A percentile compares a stretch with the other conserved stretches of the same genome.
Conservation (phyloP, 2,329 filamentous ascomycete species). For the Stylonectria norvegica region DNA sequence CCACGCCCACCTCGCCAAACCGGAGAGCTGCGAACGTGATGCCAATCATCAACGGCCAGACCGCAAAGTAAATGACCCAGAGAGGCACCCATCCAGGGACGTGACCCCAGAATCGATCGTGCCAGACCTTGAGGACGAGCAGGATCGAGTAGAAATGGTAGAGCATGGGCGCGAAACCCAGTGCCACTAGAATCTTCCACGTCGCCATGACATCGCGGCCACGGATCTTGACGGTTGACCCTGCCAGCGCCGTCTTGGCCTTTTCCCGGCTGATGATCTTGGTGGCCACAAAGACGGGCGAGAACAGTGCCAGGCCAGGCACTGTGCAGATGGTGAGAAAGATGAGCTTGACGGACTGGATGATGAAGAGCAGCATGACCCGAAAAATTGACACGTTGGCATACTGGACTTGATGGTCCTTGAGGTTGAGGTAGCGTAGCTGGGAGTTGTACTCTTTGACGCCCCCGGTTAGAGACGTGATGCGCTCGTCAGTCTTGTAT, state of each 20-base stretch:
- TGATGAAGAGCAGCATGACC: slow-evolving; percentile 73
- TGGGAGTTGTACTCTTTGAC: slow-evolving; percentile 85
- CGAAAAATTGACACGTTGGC: slow-evolving; percentile 75
- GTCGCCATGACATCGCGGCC: slow-evolving; percentile 88
- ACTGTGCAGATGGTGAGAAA: slow-evolving; percentile 77
- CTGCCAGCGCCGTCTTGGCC: slow-evolving; percentile 77
- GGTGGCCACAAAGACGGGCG: slow-evolving; percentile 79
- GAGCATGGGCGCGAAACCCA: slow-evolving; percentile 76
- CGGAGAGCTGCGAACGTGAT: slow-evolving; percentile 91
- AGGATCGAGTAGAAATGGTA: slow-evolving; percentile 78
- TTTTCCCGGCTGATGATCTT: slow-evolving; percentile 80
- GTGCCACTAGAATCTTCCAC: slow-evolving; percentile 87
- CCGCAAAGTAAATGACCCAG: slow-evolving; percentile 70
- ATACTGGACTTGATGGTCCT: slow-evolving; percentile 93
- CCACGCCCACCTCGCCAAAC: slow-evolving; percentile 98
- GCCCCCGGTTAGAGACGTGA: slow-evolving; percentile 68
- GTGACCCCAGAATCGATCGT: slow-evolving; percentile 78
- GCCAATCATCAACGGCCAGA: slow-evolving; percentile 76
- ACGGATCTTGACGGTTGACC: slow-evolving; percentile 83
- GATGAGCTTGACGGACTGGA: slow-evolving; percentile 73
- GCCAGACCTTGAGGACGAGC: slow-evolving; percentile 73
- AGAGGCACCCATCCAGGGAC: slow-evolving; percentile 77
- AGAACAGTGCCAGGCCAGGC: slow-evolving; percentile 82
- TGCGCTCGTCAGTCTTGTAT: slow-evolving; percentile 86
- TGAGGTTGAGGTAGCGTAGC: slow-evolving; percentile 78